Evolutionary conservation across 2,329 filamentous ascomycete genomes (phyloP).

Genomic region (Conoideocrella luteorostrata): DNA sequence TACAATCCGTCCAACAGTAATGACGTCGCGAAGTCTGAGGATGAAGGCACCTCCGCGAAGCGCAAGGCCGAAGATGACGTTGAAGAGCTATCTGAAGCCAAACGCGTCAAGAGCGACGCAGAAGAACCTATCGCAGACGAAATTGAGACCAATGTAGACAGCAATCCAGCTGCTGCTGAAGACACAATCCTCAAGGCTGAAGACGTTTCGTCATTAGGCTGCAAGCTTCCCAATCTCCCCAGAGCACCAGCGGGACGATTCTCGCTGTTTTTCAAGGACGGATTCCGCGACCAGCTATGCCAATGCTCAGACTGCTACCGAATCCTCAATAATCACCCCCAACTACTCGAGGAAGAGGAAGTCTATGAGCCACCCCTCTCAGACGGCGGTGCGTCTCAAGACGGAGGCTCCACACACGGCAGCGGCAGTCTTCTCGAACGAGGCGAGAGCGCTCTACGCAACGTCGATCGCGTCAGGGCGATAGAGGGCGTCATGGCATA

Average conservation of each 20-base stretch:
- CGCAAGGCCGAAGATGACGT: constrained; percentile 56
- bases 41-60: constrained; percentile 44
- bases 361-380: constrained; percentile 89
- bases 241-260: constrained; percentile 51
- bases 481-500: constrained; percentile 98
- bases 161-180: not conserved
- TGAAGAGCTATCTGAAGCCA: constrained; percentile 31
- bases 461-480: constrained; percentile 84
- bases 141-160: not conserved
- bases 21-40: not conserved
- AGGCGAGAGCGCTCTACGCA: constrained; percentile 85
- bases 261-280: constrained; percentile 73
- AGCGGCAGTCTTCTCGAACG: constrained; percentile 83
- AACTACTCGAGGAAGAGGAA: constrained; percentile 91
- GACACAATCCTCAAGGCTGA: not conserved
- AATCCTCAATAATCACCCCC: constrained; percentile 60
- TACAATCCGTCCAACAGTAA: constrained; percentile 18
- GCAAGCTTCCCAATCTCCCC: constrained; percentile 58
- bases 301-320: constrained; percentile 77
- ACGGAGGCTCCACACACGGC: constrained; percentile 54
- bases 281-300: constrained; percentile 79
- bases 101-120: constrained; percentile 45
- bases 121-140: constrained; percentile 4
- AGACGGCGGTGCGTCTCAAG: constrained; percentile 47
- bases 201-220: constrained; percentile 25